Percentiles rank a stretch among this genome's conserved stretches.
phyloP scores from a whole-genome alignment of 805 yeast species.

The Wickerhamiella vanderwaltii region DNA sequence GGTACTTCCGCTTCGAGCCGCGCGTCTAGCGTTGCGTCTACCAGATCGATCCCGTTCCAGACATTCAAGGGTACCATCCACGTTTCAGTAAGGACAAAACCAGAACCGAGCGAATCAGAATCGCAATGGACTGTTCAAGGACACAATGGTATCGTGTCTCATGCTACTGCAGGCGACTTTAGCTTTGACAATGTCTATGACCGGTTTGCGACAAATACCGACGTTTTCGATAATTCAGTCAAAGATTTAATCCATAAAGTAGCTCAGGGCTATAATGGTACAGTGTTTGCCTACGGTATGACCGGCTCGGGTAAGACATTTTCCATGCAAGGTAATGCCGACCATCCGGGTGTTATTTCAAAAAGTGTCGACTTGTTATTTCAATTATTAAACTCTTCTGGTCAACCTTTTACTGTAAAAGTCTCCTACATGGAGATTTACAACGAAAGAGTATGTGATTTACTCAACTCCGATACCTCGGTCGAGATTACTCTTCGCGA shows the following conservation, averaged over 20 bases:
- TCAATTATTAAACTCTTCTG: slow-evolving; percentile 24
- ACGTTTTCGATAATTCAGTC: slow-evolving; percentile 50
- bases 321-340: slow-evolving; percentile 65
- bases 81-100: slow-evolving; percentile 70
- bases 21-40: slow-evolving; percentile 6
- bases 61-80: slow-evolving; percentile 56
- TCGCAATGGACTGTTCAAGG: slow-evolving; percentile 12
- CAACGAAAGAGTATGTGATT: slow-evolving; percentile 75
- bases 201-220: slow-evolving; percentile 39
- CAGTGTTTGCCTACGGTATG: slow-evolving; percentile 90
- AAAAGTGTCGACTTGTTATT: slow-evolving; percentile 53
- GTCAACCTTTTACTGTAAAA: slow-evolving; percentile 35
- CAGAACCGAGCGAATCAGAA: slow-evolving; percentile 26
- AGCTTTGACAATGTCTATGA: slow-evolving; percentile 70
- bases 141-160: slow-evolving; percentile 9
- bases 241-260: slow-evolving; percentile 42
- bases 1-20: slow-evolving; percentile 1
- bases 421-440: slow-evolving; percentile 77
- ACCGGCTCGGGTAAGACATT: slow-evolving; percentile 88
- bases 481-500: slow-evolving; percentile 63
- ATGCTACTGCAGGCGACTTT: slow-evolving; percentile 43
- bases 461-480: slow-evolving; percentile 35
- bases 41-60: not conserved
- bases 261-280: slow-evolving; percentile 69
- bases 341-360: slow-evolving; percentile 54